phyloP scores from a whole-genome alignment of 345 rosid species.

The Syzygium aromaticum region DNA sequence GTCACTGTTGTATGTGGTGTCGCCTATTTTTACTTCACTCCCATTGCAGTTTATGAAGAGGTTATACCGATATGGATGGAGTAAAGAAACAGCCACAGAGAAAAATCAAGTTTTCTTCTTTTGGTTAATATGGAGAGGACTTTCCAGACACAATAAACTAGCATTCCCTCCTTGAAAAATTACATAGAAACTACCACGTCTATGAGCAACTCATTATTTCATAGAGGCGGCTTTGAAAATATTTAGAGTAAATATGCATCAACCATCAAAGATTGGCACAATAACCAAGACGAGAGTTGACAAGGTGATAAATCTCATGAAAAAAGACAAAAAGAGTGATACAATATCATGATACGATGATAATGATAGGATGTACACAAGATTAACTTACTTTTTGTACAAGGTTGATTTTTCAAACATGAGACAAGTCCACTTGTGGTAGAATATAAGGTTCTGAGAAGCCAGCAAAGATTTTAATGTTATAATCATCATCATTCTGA shows the following conservation, averaged over 20 bases:
- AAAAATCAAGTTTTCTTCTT: neutral
- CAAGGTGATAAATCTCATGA: neutral
- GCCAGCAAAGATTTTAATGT: neutral
- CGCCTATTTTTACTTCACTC: neutral
- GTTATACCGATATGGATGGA: neutral
- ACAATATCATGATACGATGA: neutral
- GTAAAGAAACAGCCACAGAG: neutral
- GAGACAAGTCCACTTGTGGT: neutral
- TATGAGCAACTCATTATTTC: neutral
- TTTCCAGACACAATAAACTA: neutral
- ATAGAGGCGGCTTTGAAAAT: neutral
- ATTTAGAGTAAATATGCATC: neutral
- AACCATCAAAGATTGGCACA: neutral
- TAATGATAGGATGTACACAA: neutral
- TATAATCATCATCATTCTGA: neutral
- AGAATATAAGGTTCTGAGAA: neutral
- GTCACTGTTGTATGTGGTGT: constrained; percentile 18
- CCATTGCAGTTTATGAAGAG: constrained; percentile 7
- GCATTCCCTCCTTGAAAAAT: neutral
- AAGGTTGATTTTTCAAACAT: neutral
- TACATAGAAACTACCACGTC: neutral
- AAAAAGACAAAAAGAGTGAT: neutral
- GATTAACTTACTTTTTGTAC: neutral
- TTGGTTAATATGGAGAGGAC: neutral
- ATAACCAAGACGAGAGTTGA: neutral